Conservation (phyloP, 2,329 filamentous ascomycete species). For the Metarhizium rileyi region DNA sequence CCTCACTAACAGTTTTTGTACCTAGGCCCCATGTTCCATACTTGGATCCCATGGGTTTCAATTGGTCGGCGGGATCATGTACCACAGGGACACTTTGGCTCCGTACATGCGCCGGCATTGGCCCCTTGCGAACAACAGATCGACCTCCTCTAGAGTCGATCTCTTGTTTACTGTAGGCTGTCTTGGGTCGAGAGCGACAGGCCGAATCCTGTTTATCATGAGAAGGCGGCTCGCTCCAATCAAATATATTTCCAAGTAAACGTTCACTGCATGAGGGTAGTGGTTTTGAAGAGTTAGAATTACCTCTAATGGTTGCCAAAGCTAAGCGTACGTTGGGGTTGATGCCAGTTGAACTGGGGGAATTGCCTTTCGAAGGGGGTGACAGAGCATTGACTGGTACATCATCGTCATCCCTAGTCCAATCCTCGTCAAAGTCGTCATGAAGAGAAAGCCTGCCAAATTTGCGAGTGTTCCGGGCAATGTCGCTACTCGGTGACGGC, state of each 20-base stretch:
- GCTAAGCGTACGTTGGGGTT: conserved; percentile 45
- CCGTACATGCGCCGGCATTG: conserved; percentile 61
- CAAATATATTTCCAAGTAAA: conserved; percentile 61
- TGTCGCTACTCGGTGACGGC: conserved; percentile 5
- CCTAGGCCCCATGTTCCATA: conserved; percentile 76
- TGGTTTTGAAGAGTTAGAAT: conserved; percentile 20
- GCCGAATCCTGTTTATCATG: conserved; percentile 52
- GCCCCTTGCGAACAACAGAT: conserved; percentile 54
- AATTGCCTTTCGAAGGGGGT: conserved; percentile 40
- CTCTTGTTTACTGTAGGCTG: conserved; percentile 68
- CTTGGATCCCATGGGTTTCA: conserved; percentile 49
- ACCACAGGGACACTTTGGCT: conserved; percentile 73
- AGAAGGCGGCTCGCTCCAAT: conserved; percentile 61
- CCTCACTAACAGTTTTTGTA: conserved; percentile 71
- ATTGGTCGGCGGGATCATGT: conserved; percentile 49
- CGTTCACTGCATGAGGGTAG: conserved; percentile 29
- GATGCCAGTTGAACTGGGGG: conserved; percentile 42
- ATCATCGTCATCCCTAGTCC: conserved; percentile 45
- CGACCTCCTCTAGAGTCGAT: conserved; percentile 62
- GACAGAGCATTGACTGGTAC: conserved; percentile 47
- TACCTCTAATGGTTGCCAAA: conserved; percentile 43
- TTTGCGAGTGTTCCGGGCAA: conserved; percentile 19
- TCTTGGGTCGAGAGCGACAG: conserved; percentile 57
- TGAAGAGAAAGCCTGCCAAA: conserved; percentile 46
- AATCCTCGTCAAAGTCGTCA: conserved; percentile 55